Base-by-base conservation (phyloP, 345 rosid genomes). In the Aethionema arabicum region DNA sequence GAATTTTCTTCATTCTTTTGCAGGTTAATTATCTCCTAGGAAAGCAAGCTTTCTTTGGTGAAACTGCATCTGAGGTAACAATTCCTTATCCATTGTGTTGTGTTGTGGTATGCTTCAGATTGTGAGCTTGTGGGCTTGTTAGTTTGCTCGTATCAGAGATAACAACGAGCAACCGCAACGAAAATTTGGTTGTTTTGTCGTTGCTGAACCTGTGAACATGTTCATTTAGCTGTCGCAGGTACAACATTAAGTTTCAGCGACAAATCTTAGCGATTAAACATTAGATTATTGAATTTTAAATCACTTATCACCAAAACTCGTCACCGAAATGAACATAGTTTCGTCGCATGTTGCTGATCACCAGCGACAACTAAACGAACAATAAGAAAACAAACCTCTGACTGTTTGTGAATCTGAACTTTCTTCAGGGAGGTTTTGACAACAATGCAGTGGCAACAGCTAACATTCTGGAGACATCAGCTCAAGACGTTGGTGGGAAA, bases 11-110 rank as follows among this genome's bases (percentile, higher is more conserved):
- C 27, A 21, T 21, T 21, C 1, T 21, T 42, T 21, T 70, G 59
- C 83, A 93, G 99, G 97, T 90, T 63, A 71, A 87, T 41, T 93
- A 64, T 64, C 80, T 93, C 67, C 90, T 93, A 2, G 97, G 99
- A 21, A 87, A 90, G 69, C 96, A 87, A 73, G 81, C 83, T 15
- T 93, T 61, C 81, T 77, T 56, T 35, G 91, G 95, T 48, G 66
- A 75, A 61, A 93, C 99, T 3, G 80, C 67, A 37, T 7, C 97
- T 13, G 99, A 90, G 96, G 98, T 92, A 80, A 61, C 51, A 43
- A 47, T 56, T 63, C 11, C 12, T 21, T 21, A 21, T 21, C 27
- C 42, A 7, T 44, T 27, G 36, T 47, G 40, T 16, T 14, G 29
- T 56, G 49, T 48, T 56, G 32, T 13, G 15, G 29, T 15, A 47